Evolutionary conservation across 768 basidiomycete genomes (phyloP).

Genomic region (Termitomyces heimii): DNA sequence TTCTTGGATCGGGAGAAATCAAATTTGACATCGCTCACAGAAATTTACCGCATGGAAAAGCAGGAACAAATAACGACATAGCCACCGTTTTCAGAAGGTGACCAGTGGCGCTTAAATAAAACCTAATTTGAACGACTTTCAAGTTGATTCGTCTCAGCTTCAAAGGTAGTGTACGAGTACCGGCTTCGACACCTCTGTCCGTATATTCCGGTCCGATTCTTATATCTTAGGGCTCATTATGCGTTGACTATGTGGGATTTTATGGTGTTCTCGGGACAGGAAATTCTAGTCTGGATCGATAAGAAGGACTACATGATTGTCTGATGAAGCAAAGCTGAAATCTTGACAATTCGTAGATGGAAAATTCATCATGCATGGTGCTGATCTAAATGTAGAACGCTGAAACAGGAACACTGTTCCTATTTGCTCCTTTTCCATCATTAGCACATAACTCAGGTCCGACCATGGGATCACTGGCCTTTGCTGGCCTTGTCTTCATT

Average conservation of each 20-base stretch:
- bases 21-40: not conserved
- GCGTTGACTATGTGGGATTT: too few relatives aligned
- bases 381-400: not conserved
- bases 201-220: too few relatives aligned
- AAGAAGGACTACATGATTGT: too few relatives aligned
- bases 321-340: too few relatives aligned
- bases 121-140: not conserved
- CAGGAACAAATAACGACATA: conserved; percentile 5
- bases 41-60: conserved; percentile 8
- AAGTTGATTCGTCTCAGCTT: too few relatives aligned
- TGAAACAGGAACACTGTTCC: not conserved
- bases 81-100: not conserved
- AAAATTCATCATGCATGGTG: not conserved
- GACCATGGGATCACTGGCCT: conserved; percentile 3
- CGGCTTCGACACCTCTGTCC: too few relatives aligned
- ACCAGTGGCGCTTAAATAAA: not conserved
- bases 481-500: not conserved
- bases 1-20: conserved; percentile 1
- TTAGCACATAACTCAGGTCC: not conserved
- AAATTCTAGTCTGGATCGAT: too few relatives aligned
- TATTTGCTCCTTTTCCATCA: not conserved
- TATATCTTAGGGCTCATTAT: too few relatives aligned
- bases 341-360: too few relatives aligned
- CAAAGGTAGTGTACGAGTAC: too few relatives aligned
- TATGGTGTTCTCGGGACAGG: too few relatives aligned